Evolutionary conservation across 2,329 filamentous ascomycete species (phyloP).

Genomic region (Ophiostoma australiae): DNA sequence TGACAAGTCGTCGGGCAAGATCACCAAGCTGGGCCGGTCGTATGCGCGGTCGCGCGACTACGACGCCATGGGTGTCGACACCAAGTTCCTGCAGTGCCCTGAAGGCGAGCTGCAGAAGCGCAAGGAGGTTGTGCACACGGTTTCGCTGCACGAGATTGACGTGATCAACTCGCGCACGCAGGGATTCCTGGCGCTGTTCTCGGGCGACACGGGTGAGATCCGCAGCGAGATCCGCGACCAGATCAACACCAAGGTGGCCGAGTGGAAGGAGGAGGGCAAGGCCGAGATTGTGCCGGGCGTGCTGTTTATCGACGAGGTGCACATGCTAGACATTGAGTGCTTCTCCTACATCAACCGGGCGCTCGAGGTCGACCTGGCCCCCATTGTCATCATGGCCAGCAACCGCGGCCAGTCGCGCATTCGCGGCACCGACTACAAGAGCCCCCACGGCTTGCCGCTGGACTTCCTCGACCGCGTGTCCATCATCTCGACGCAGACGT

Average conservation of each 20-base stretch:
- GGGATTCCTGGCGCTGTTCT: slow-evolving; percentile 94
- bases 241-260: slow-evolving; percentile 97
- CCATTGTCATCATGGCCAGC: slow-evolving; percentile 98
- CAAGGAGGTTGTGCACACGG: slow-evolving; percentile 94
- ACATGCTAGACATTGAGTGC: slow-evolving; percentile 99
- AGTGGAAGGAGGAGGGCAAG: slow-evolving; percentile 99
- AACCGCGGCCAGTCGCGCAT: slow-evolving; percentile 91
- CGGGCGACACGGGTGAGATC: slow-evolving; percentile 96
- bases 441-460: slow-evolving; percentile 86
- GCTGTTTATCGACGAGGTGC: slow-evolving; percentile 96
- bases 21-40: slow-evolving; percentile 91
- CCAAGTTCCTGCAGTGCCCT: slow-evolving; percentile 95
- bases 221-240: slow-evolving; percentile 94
- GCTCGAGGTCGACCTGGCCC: slow-evolving; percentile 87
- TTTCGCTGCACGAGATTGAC: slow-evolving; percentile 95
- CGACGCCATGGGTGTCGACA: slow-evolving; percentile 97
- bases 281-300: slow-evolving; percentile 96
- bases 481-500: slow-evolving; percentile 90
- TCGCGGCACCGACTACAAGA: slow-evolving; percentile 86
- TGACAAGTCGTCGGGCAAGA: slow-evolving; percentile 96
- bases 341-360: slow-evolving; percentile 98
- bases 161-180: slow-evolving; percentile 99
- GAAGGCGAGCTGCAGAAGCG: slow-evolving; percentile 97
- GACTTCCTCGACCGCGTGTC: slow-evolving; percentile 95
- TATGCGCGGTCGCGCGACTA: slow-evolving; percentile 95